phyloP scores from a whole-genome alignment of 2,329 filamentous ascomycete species.

The Aspergillus luchuensis region DNA sequence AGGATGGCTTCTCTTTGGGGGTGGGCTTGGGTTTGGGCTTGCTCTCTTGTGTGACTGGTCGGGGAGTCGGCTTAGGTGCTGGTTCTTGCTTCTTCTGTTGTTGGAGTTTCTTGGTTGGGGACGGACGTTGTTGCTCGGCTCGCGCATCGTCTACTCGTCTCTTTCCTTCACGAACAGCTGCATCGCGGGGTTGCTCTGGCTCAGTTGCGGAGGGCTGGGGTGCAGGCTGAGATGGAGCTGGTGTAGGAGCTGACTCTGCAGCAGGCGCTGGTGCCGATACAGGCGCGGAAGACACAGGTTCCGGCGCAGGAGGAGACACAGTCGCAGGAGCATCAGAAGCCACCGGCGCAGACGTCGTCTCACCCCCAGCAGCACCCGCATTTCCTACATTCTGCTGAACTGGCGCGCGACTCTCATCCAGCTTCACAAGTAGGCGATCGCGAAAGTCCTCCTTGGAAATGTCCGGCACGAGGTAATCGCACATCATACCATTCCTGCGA shows the following conservation, averaged over 20 bases:
- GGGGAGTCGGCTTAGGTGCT: neutral
- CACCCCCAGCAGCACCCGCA: conserved; percentile 6
- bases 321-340: neutral
- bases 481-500: conserved; percentile 70
- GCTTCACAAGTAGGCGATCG: conserved; percentile 53
- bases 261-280: neutral
- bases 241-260: neutral
- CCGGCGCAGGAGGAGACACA: neutral
- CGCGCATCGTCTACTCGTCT: conserved; percentile 1
- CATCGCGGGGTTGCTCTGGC: neutral
- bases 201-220: neutral
- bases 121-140: neutral
- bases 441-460: conserved; percentile 68
- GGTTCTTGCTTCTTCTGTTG: conserved; percentile 57
- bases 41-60: neutral
- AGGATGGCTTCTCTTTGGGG: conserved; percentile 2
- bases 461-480: conserved; percentile 72
- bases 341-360: conserved; percentile 6
- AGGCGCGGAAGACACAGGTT: conserved; percentile 5
- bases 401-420: conserved; percentile 31
- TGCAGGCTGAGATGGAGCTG: neutral
- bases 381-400: conserved; percentile 4
- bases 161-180: neutral
- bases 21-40: neutral
- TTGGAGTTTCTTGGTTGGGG: conserved; percentile 56